A percentile compares a stretch with the other conserved stretches of the same genome.
Evolutionary conservation across 2,329 filamentous ascomycete genomes (phyloP).

Genomic region (Pyrenochaeta sp.): DNA sequence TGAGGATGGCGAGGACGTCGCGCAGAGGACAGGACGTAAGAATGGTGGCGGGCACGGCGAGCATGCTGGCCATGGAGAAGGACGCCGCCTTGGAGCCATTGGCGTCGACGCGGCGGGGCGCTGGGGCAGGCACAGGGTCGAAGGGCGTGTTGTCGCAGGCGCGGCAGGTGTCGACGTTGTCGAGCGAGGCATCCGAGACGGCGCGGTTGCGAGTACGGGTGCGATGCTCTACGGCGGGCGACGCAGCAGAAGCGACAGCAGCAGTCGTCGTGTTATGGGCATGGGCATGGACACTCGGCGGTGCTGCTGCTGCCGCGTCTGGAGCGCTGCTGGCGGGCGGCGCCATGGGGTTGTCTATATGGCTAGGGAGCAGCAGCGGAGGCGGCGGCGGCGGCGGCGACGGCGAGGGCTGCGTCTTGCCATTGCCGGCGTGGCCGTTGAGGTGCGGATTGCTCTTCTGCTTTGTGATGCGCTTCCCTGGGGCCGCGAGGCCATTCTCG

Average conservation of each 20-base stretch:
- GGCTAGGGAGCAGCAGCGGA: conserved; percentile 50
- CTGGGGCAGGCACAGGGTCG: conserved; percentile 46
- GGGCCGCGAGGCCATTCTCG: conserved; percentile 86
- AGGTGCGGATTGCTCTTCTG: conserved; percentile 57
- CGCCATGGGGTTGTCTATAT: conserved; percentile 49
- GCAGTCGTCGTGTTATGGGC: conserved; percentile 21
- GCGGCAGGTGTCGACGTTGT: conserved; percentile 49
- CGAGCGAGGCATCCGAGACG: conserved; percentile 55
- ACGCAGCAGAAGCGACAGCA: conserved; percentile 7
- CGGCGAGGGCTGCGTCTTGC: conserved; percentile 48
- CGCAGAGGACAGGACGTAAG: conserved; percentile 88
- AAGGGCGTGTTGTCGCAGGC: conserved; percentile 42
- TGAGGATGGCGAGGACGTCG: conserved; percentile 95
- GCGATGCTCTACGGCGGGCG: neutral
- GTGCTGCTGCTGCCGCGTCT: conserved; percentile 5
- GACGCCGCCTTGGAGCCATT: conserved; percentile 71
- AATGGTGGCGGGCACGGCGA: conserved; percentile 84
- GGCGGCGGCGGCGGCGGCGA: conserved; percentile 53
- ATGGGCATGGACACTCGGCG: conserved; percentile 2
- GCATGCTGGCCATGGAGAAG: conserved; percentile 70
- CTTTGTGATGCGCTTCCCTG: conserved; percentile 71
- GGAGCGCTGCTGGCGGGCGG: conserved; percentile 34
- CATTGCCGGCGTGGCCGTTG: conserved; percentile 52
- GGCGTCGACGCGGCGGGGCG: conserved; percentile 70
- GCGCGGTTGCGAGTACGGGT: conserved; percentile 48